phyloP scores from a whole-genome alignment of 1,284 basidiomycete species.

The Puccinia polysora region DNA sequence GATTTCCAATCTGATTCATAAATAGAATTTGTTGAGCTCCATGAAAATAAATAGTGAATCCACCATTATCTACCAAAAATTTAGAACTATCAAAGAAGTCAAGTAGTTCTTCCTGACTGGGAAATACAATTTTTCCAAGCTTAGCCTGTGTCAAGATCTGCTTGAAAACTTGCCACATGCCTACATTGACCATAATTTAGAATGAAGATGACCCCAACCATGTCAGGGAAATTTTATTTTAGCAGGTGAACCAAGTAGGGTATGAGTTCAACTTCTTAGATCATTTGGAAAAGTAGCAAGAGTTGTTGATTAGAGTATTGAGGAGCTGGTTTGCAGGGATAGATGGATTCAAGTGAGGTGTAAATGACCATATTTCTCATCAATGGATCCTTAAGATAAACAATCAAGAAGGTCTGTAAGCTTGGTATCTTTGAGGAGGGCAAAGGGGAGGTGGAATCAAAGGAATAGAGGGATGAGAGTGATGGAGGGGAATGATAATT shows the following conservation, averaged over 20 bases:
- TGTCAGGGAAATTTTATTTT: slow-evolving; percentile 67
- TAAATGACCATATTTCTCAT: slow-evolving; percentile 38
- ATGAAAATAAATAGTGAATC: slow-evolving; percentile 47
- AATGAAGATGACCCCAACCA: slow-evolving; percentile 72
- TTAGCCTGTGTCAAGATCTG: slow-evolving; percentile 66
- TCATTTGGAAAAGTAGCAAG: neutral
- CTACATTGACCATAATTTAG: slow-evolving; percentile 76
- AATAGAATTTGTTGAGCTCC: slow-evolving; percentile 37
- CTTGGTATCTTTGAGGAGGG: neutral
- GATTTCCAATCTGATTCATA: slow-evolving; percentile 11
- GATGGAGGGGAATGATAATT: neutral
- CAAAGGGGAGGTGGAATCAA: slow-evolving; percentile 1
- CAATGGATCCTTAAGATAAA: slow-evolving; percentile 37
- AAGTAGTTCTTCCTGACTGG: slow-evolving; percentile 61
- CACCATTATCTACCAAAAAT: slow-evolving; percentile 55
- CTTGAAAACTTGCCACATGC: slow-evolving; percentile 71
- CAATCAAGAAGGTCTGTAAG: slow-evolving; percentile 32
- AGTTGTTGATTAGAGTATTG: neutral
- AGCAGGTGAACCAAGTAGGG: slow-evolving; percentile 53
- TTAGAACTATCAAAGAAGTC: slow-evolving; percentile 60
- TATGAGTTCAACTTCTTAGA: slow-evolving; percentile 53
- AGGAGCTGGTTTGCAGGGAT: neutral
- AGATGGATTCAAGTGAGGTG: neutral
- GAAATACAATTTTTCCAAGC: slow-evolving; percentile 69
- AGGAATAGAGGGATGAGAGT: neutral